These are phyloP conservation scores for Persicaria tinctoria DNA, from an alignment of 148 eudicot genomes.

Conservation along the genomic window DNA sequence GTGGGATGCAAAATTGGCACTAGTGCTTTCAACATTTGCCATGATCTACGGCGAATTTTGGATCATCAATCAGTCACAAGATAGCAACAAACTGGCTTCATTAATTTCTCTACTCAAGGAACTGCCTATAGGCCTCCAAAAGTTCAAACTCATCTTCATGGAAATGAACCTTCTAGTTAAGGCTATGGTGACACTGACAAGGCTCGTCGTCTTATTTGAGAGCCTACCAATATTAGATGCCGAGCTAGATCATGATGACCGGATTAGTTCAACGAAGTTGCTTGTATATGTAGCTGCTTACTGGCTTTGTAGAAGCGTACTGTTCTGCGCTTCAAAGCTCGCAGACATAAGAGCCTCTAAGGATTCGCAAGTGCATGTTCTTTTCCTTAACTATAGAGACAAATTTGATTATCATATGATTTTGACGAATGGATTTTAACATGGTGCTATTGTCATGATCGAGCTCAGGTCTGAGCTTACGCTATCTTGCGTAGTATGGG, in stretches of 20 bases:
- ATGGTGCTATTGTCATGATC: constrained; percentile 24
- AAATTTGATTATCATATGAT: neutral
- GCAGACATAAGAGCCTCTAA: constrained; percentile 31
- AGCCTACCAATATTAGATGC: constrained; percentile 29
- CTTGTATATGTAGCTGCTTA: constrained; percentile 45
- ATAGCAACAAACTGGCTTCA: constrained; percentile 40
- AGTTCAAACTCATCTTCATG: constrained; percentile 28
- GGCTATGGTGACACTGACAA: constrained; percentile 32
- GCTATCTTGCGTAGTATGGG: constrained; percentile 36
- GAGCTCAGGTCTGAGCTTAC: constrained; percentile 19
- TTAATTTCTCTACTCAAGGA: constrained; percentile 39
- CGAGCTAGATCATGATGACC: constrained; percentile 25
- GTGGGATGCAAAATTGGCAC: constrained; percentile 65
- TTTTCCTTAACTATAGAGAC: constrained; percentile 23
- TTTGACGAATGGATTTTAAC: neutral
- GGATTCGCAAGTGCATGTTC: constrained; percentile 69
- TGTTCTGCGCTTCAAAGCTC: constrained; percentile 40
- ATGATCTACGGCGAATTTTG: constrained; percentile 43
- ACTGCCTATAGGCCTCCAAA: constrained; percentile 20
- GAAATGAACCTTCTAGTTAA: constrained; percentile 28
- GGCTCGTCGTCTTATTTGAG: constrained; percentile 33
- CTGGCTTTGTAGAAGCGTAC: constrained; percentile 54
- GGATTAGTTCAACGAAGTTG: constrained; percentile 22
- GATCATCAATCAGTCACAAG: constrained; percentile 37
- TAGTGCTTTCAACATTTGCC: constrained; percentile 50